phyloP scores from a whole-genome alignment of 306 rosid genomes.

The Castanopsis chinensis region DNA sequence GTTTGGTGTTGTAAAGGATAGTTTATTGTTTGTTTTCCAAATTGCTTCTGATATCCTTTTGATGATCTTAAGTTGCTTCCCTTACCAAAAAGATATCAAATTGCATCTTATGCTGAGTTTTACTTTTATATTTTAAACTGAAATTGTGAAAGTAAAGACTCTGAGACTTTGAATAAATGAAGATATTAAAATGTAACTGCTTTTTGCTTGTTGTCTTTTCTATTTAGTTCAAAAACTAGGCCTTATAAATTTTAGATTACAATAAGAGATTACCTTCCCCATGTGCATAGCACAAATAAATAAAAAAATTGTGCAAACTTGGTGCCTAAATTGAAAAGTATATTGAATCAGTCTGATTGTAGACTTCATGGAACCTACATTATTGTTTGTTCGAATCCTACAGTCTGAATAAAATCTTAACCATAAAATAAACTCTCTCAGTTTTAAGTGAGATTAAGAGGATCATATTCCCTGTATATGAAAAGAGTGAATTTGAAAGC shows the following conservation, averaged over 20 bases:
- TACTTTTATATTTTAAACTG: not conserved
- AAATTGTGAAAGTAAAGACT: not conserved
- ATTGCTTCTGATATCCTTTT: not conserved
- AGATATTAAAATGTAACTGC: not conserved
- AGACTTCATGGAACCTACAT: not conserved
- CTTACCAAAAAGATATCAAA: too few relatives aligned
- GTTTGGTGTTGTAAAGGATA: constrained; percentile 1
- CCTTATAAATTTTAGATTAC: not conserved
- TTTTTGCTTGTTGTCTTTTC: not conserved
- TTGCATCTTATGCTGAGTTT: not conserved
- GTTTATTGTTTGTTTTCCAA: not conserved
- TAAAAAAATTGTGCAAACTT: not conserved
- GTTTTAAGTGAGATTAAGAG: too few relatives aligned
- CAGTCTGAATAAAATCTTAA: too few relatives aligned
- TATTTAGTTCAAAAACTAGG: not conserved
- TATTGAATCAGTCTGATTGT: not conserved
- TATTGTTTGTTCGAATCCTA: not conserved
- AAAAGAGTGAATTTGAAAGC: too few relatives aligned
- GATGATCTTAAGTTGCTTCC: not conserved
- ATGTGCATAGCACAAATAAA: constrained; percentile 38
- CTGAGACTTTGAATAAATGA: constrained; percentile 8
- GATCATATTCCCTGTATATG: too few relatives aligned
- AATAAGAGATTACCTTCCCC: not conserved
- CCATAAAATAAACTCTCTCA: not conserved
- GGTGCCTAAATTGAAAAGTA: not conserved